Evolutionary conservation across 2,329 filamentous ascomycete species (phyloP), one percentile per base, ranked within the genome.

Genomic region (Xylariaceae sp.): DNA sequence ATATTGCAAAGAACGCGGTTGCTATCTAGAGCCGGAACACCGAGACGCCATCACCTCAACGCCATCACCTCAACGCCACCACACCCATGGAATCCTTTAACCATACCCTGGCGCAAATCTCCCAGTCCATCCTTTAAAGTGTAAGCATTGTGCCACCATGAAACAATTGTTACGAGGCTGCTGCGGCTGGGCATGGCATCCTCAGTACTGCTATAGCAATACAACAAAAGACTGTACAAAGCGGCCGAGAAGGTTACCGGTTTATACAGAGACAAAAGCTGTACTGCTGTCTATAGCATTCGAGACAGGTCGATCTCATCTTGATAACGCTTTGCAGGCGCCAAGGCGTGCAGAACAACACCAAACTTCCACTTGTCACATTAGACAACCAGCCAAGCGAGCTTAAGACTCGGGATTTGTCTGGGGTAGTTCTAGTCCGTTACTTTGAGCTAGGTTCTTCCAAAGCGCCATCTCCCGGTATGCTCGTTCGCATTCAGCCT

Each of bases 381-480:
- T 45, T 30, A 24, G 37, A 38, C 36, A 41, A 40, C 27, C 40
- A 48, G 13, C 35, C 49, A 21, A 46, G 43, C 28, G 46, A n/a
- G n/a, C 50, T 29, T 46, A 37, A 12, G 53, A 23, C 36, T 70
- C 70, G 29, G 67, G 61, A 50, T 68, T 68, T 15, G 53, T 41
- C 50, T 64, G 64, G 28, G 63, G 60, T 9, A 65, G 65, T 44
- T 68, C 64, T 35, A 82, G 62, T 18, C 78, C 78, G 9, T 76
- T 74, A 36, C 69, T 74, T 53, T 81, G 75, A 13, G 76, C 78
- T 21, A 78, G 69, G 50, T 80, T 76, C 69, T 88, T 89, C 81
- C 85, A 90, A 32, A 78, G 81, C 59, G 88, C 83, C 35, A 84
- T 72, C 59, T 90, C 85, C 36, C 82, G 72, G 70, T 86, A 89